Evolutionary conservation across 805 yeast species (phyloP), one percentile per base, ranked within the genome.

Genomic region (Saccharomycopsis sp.): DNA sequence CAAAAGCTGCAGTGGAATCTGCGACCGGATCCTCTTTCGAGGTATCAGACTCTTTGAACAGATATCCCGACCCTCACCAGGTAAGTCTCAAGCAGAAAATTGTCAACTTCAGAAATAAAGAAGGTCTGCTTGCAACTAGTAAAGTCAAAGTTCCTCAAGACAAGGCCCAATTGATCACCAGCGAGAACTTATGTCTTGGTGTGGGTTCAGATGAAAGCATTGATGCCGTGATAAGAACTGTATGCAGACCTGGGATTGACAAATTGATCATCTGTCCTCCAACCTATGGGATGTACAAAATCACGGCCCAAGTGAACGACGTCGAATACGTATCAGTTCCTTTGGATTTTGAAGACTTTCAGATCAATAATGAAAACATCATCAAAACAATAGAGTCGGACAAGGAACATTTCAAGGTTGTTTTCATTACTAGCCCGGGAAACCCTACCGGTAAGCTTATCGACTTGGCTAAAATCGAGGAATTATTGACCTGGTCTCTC

Each of bases 31-130:
- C 9, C 29, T 92, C 87, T 61, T 59, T 69, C 14, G 58, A 64
- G 1, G 73, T 82, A 62, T 34, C n/a, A 20, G 85, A 84, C 53
- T 12, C 37, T 7, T 81, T 94, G 64, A 85, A 94, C 75, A 79
- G 99, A 66, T 94, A 94, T 70, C 99, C 99, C 16, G 99, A 94
- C 66, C 99, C 99, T 8, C 97, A 94, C 72, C 98, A 92, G 67
- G 59, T 80, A 4, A 85, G 78, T 37, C 78, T 94, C 65, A 94
- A 94, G 68, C 73, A 79, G 61, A 83, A 83, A 62, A 76, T 92
- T 53, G 82, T 88, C 53, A 75, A 81, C 46, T 86, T 86, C 67
- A 79, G 99, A 62, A 91, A 89, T 68, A 61, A 68, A 1, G 80
- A 78, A 59, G 70, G 71, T 18, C 24, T n/a, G 21, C n/a, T 16